phyloP scores from a whole-genome alignment of 202 grass and related monocot species.

The Cymbopogon flexuosus region DNA sequence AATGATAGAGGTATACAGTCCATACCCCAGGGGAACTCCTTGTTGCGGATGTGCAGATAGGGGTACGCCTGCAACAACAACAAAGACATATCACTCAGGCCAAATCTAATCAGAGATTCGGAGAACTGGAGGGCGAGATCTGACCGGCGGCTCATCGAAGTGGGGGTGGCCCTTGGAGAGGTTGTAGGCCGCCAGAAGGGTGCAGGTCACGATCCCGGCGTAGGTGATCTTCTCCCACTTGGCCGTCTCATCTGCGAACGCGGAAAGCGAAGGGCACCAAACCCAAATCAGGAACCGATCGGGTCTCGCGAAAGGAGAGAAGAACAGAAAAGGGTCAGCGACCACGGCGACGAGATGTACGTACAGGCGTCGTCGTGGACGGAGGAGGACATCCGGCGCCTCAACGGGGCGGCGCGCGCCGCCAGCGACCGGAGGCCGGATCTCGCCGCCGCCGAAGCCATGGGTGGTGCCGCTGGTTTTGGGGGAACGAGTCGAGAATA shows the following conservation, averaged over 20 bases:
- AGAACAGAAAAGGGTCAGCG: not conserved
- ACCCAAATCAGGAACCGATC: slow-evolving; percentile 14
- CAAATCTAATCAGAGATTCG: not conserved
- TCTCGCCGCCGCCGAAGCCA: slow-evolving; percentile 71
- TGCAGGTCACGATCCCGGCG: slow-evolving; percentile 57
- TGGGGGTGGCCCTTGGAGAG: slow-evolving; percentile 89
- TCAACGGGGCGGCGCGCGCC: slow-evolving; percentile 30
- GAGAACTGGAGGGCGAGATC: slow-evolving; percentile 16
- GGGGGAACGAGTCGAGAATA: not conserved
- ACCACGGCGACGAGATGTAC: slow-evolving; percentile 7
- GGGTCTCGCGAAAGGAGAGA: not conserved
- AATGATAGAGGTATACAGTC: not conserved
- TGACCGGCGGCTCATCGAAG: slow-evolving; percentile 58
- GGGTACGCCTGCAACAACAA: slow-evolving; percentile 57
- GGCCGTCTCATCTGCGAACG: slow-evolving; percentile 59
- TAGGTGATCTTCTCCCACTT: slow-evolving; percentile 99
- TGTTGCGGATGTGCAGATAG: slow-evolving; percentile 85
- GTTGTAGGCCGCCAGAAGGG: slow-evolving; percentile 53
- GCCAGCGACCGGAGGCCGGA: slow-evolving; percentile 66
- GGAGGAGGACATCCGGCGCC: slow-evolving; percentile 65
- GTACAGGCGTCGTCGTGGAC: slow-evolving; percentile 75
- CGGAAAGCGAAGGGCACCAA: not conserved
- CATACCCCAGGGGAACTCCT: slow-evolving; percentile 99
- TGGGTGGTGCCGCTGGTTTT: slow-evolving; percentile 36
- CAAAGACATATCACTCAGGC: not conserved